Conservation (phyloP, 345 rosid genomes). For the Bruguiera parviflora region DNA sequence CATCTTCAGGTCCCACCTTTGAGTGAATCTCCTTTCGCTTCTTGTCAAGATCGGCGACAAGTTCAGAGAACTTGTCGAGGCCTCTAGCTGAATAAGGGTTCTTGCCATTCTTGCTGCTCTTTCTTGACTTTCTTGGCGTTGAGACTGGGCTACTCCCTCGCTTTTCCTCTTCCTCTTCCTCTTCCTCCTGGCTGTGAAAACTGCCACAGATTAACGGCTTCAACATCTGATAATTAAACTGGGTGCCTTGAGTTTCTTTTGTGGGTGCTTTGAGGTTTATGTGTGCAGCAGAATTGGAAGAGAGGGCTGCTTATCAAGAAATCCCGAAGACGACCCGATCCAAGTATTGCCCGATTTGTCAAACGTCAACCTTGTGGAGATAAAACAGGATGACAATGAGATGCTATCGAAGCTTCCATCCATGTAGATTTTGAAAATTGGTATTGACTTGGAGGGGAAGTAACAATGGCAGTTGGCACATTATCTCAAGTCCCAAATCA, state of each 20-base stretch:
- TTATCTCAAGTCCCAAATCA: too few relatives aligned
- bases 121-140: constrained; percentile 40
- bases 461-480: background rate
- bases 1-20: constrained; percentile 36
- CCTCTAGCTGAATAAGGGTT: constrained; percentile 76
- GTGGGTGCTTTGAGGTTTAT: too few relatives aligned
- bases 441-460: constrained; percentile 32
- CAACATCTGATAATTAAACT: constrained; percentile 22
- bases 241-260: too few relatives aligned
- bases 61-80: constrained; percentile 69
- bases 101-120: constrained; percentile 28
- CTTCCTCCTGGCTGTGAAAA: constrained; percentile 26
- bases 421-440: constrained; percentile 5
- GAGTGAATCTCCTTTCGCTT: constrained; percentile 56
- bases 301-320: too few relatives aligned
- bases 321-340: constrained; percentile 18
- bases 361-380: constrained; percentile 11
- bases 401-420: constrained; percentile 25
- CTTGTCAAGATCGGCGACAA: constrained; percentile 55
- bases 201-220: constrained; percentile 38
- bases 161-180: constrained; percentile 24
- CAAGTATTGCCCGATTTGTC: constrained; percentile 9
- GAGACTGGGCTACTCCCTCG: constrained; percentile 16
- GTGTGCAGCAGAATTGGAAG: too few relatives aligned
- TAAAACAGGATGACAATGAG: background rate